Base-by-base conservation (phyloP, 257 asterid species). In the Vinca minor region DNA sequence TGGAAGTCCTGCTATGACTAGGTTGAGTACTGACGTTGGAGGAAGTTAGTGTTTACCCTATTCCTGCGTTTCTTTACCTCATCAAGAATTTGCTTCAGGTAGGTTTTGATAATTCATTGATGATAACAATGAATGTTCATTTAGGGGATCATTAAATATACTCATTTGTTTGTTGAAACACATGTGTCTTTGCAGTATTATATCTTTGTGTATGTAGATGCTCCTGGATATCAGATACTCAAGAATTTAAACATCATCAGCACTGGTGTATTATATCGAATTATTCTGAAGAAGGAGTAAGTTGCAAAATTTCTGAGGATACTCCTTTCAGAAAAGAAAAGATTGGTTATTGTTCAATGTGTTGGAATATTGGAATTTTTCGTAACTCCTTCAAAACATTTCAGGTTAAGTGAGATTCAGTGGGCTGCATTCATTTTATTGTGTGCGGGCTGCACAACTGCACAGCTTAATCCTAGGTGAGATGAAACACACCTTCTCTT, bases 401-500 rank as follows among this genome's bases (percentile, higher is more conserved):
- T 31, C 84, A 93, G 97, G 89, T 75, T 93, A 81, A 93, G 94
- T 73, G 93, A 89, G 78, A 82, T 85, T 69, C 99, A 93, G 72
- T 93, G 99, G 97, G 92, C 97, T 36, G 99, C 97, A 65, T 93
- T 93, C 75, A 64, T 89, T 75, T 83, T 93, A 75, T 76, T 93
- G 74, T 84, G 96, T 77, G 99, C 97, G n/a, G 99, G 99, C 66
- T 93, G 99, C 87, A 93, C 99, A 71, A 93, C 99, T 23, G 99
- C 99, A 20, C 99, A 89, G 77, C 99, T 93, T 45, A 90, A 84
- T 65, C 81, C 97, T 36, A 85, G 81, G 99, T 93, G 75, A 85
- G 95, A 42, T 66, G 71, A 45, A 50, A 62, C n/a, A 26, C 41
- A 11, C 68, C 59, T 31, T 63, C 47, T 72, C 70, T 34, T 29